Percentiles rank a stretch among this genome's conserved stretches.
Evolutionary conservation across 2,329 filamentous ascomycete genomes (phyloP).

Genomic region (Monosporascus sp.): DNA sequence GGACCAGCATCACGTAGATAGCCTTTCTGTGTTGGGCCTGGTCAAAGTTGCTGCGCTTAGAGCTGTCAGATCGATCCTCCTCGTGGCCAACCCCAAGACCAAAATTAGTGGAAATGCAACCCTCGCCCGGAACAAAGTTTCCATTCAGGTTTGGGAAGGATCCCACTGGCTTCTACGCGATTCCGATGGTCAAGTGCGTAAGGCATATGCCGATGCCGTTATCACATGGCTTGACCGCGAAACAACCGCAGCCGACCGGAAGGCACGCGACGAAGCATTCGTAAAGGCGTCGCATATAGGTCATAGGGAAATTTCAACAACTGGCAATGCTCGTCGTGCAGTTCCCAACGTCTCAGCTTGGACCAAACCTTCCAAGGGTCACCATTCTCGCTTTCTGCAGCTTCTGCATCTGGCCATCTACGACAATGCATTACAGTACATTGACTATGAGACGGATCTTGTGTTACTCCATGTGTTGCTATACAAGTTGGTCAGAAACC

Average conservation of each 20-base stretch:
- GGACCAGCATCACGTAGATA: slow-evolving; percentile 42
- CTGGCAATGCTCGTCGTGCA: slow-evolving; percentile 53
- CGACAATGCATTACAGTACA: slow-evolving; percentile 73
- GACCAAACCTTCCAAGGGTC: slow-evolving; percentile 49
- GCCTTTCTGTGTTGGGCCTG: slow-evolving; percentile 47
- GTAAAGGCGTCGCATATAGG: slow-evolving; percentile 40
- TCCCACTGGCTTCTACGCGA: slow-evolving; percentile 90
- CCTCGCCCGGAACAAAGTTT: slow-evolving; percentile 68
- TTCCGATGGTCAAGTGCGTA: slow-evolving; percentile 68
- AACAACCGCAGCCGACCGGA: slow-evolving; percentile 61
- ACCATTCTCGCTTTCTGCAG: slow-evolving; percentile 69
- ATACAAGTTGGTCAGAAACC: slow-evolving; percentile 63
- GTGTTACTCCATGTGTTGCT: slow-evolving; percentile 73
- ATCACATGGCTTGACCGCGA: slow-evolving; percentile 82
- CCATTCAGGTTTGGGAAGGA: slow-evolving; percentile 87
- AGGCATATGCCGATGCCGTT: slow-evolving; percentile 79
- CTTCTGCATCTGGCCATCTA: slow-evolving; percentile 84
- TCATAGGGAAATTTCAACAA: slow-evolving; percentile 33
- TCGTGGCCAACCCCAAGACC: slow-evolving; percentile 69
- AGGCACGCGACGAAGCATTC: slow-evolving; percentile 51
- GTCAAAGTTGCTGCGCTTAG: slow-evolving; percentile 64
- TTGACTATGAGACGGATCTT: slow-evolving; percentile 69
- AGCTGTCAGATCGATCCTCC: slow-evolving; percentile 75
- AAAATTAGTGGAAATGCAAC: slow-evolving; percentile 54
- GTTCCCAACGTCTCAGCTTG: slow-evolving; percentile 62